A percentile compares a stretch with the other conserved stretches of the same genome.
These are phyloP conservation scores for Cercospora citrullina DNA, from an alignment of 2,329 filamentous ascomycete species.

Conservation along the genomic window DNA sequence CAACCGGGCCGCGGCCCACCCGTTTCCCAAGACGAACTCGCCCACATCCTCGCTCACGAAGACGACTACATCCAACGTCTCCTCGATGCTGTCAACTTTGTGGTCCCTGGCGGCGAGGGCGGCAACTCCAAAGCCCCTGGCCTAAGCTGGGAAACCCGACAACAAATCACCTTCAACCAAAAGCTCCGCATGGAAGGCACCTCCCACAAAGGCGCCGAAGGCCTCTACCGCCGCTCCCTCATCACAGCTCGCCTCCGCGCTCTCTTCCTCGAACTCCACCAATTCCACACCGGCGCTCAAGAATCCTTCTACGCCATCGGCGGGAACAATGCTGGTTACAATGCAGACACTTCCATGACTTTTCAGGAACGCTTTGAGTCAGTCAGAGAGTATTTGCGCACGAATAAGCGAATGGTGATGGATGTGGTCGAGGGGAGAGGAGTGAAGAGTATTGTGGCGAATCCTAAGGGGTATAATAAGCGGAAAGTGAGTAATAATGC, in stretches of 20 bases:
- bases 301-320: slow-evolving; percentile 22
- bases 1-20: slow-evolving; percentile 11
- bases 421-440: slow-evolving; percentile 30
- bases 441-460: slow-evolving; percentile 25
- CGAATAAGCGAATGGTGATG: slow-evolving; percentile 27
- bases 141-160: slow-evolving; percentile 13
- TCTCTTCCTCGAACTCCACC: slow-evolving; percentile 21
- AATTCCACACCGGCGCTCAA: slow-evolving; percentile 20
- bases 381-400: slow-evolving; percentile 15
- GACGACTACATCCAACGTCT: slow-evolving; percentile 20
- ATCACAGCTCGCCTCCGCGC: slow-evolving; percentile 26
- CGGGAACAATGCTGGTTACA: slow-evolving; percentile 24
- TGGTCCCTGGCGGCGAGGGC: slow-evolving; percentile 9
- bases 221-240: slow-evolving; percentile 12
- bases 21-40: slow-evolving; percentile 7
- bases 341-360: slow-evolving; percentile 11
- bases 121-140: neutral
- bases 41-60: slow-evolving; percentile 8
- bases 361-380: slow-evolving; percentile 21
- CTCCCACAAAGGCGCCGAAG: slow-evolving; percentile 9
- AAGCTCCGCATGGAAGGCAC: slow-evolving; percentile 17
- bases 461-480: slow-evolving; percentile 24
- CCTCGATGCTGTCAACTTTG: slow-evolving; percentile 21
- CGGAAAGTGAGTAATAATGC: slow-evolving; percentile 25
- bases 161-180: slow-evolving; percentile 27